Evolutionary conservation across 1,139 yeast genomes (phyloP).

Genomic region (Lodderomyces oxycetoniae): DNA sequence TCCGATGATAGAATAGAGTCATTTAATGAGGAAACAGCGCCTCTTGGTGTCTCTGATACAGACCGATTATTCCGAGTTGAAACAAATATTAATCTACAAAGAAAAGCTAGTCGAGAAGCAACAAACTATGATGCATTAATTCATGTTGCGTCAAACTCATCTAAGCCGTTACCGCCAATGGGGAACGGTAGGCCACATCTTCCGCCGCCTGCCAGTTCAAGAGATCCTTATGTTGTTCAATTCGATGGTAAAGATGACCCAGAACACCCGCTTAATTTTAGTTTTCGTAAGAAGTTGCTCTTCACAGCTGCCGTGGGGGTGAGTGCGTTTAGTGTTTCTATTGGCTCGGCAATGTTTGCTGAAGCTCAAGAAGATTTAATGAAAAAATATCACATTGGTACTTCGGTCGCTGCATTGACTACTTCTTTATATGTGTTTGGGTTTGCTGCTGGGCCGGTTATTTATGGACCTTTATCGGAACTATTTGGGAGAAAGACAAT

Average conservation of each 20-base stretch:
- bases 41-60: too few species aligned
- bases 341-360: slow-evolving; percentile 42
- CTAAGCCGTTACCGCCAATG: slow-evolving; percentile 30
- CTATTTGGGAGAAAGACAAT: slow-evolving; percentile 35
- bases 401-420: slow-evolving; percentile 32
- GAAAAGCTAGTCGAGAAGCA: slow-evolving; percentile 26
- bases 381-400: slow-evolving; percentile 30
- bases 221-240: slow-evolving; percentile 33
- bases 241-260: slow-evolving; percentile 53
- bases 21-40: too few species aligned
- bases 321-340: slow-evolving; percentile 43
- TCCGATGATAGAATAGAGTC: too few species aligned
- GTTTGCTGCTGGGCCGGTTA: slow-evolving; percentile 41
- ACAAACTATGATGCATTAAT: slow-evolving; percentile 32
- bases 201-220: slow-evolving; percentile 35
- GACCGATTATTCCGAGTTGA: too few species aligned
- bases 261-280: slow-evolving; percentile 45
- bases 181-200: slow-evolving; percentile 35
- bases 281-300: slow-evolving; percentile 25
- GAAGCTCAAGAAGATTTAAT: slow-evolving; percentile 23
- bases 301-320: slow-evolving; percentile 28
- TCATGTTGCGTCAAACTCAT: slow-evolving; percentile 5
- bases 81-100: slow-evolving; percentile 21
- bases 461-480: slow-evolving; percentile 43
- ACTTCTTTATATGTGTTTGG: slow-evolving; percentile 43